phyloP scores from a whole-genome alignment of 2,329 filamentous ascomycete species.

The Curvularia verruculosa region DNA sequence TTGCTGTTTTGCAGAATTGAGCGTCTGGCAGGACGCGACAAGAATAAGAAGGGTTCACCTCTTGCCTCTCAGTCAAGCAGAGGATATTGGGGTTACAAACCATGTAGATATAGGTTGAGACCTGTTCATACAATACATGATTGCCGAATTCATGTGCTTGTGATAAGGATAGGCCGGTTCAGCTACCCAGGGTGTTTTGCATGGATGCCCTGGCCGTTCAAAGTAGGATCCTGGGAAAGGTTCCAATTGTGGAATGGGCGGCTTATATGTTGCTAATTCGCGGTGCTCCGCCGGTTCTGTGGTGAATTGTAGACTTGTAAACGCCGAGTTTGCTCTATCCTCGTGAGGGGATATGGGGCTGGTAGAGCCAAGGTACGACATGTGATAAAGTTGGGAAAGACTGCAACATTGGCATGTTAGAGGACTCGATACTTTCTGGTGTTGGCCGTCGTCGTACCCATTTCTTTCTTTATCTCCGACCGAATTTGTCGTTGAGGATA shows the following conservation, averaged over 20 bases:
- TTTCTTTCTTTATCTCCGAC: not conserved
- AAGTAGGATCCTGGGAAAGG: not conserved
- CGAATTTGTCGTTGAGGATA: not conserved
- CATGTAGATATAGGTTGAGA: not conserved
- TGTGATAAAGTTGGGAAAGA: not conserved
- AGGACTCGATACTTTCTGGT: not conserved
- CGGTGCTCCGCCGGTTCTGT: not conserved
- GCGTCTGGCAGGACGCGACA: not conserved
- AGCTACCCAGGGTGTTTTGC: not conserved
- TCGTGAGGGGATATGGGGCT: not conserved
- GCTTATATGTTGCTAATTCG: not conserved
- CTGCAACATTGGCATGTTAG: not conserved
- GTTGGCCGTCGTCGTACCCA: not conserved
- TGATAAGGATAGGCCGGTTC: too few relatives aligned
- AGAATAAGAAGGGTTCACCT: not conserved
- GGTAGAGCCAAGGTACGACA: not conserved
- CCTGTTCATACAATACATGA: not conserved
- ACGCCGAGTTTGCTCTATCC: not conserved
- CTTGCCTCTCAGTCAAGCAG: not conserved
- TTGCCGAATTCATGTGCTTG: not conserved
- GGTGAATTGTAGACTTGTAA: not conserved
- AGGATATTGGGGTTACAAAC: not conserved
- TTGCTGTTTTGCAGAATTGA: not conserved
- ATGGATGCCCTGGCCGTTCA: not conserved
- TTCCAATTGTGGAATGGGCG: not conserved